Conservation (phyloP, 306 rosid genomes). For the Herpetospermum pedunculosum region DNA sequence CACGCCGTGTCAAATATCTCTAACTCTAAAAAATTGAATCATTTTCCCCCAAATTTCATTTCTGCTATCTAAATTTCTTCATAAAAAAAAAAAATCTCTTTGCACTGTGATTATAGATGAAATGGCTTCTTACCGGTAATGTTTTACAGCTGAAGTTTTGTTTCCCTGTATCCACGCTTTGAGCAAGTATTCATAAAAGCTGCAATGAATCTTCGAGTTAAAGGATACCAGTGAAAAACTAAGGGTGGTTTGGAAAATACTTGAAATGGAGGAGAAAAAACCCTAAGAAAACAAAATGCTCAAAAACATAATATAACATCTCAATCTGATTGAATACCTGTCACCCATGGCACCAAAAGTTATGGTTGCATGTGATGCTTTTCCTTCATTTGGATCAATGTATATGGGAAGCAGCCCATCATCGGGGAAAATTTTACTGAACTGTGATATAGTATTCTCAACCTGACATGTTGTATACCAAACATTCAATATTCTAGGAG, state of each 20-base stretch:
- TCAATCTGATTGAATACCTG: slow-evolving; percentile 38
- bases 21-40: background rate
- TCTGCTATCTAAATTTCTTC: background rate
- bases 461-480: slow-evolving; percentile 45
- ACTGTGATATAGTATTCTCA: slow-evolving; percentile 58
- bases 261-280: background rate
- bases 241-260: background rate
- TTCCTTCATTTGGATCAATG: slow-evolving; percentile 61
- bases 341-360: slow-evolving; percentile 99
- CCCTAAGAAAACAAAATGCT: background rate
- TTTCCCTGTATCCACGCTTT: slow-evolving; percentile 97
- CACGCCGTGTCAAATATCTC: background rate
- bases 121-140: slow-evolving; percentile 54
- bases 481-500: slow-evolving; percentile 19
- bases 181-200: slow-evolving; percentile 96
- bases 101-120: background rate
- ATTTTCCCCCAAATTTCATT: background rate
- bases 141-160: slow-evolving; percentile 67
- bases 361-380: slow-evolving; percentile 43
- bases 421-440: slow-evolving; percentile 73
- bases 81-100: background rate
- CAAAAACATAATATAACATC: background rate
- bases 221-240: slow-evolving; percentile 3
- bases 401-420: slow-evolving; percentile 96
- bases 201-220: slow-evolving; percentile 34